Percentiles rank a stretch among this genome's conserved stretches.
Evolutionary conservation across 306 rosid species (phyloP).

Genomic region (Rosa persica): DNA sequence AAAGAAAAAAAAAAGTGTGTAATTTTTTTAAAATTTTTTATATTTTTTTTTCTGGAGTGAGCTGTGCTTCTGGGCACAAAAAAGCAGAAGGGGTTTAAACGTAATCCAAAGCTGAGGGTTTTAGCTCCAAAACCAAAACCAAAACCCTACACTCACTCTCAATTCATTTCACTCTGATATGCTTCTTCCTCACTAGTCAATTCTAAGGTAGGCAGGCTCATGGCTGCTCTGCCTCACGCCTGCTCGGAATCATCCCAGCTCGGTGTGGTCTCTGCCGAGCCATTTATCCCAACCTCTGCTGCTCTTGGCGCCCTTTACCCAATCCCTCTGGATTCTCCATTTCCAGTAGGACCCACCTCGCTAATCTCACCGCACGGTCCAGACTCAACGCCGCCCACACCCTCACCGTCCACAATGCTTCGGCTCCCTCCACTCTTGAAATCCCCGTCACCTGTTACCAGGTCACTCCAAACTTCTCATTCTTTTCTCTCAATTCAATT

Average conservation of each 20-base stretch:
- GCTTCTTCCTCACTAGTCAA: slow-evolving; percentile 19
- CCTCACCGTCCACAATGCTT: slow-evolving; percentile 26
- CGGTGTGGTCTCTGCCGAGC: slow-evolving; percentile 21
- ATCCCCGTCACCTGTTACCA: slow-evolving; percentile 78
- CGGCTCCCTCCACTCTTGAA: slow-evolving; percentile 41
- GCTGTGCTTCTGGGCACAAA: background rate
- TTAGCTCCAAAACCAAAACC: background rate
- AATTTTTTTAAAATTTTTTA: too few species aligned
- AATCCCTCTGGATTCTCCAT: background rate
- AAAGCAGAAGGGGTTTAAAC: background rate
- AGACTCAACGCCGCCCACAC: background rate
- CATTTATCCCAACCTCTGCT: background rate
- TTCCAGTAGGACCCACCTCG: background rate
- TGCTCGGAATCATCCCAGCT: slow-evolving; percentile 47
- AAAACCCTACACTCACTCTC: background rate
- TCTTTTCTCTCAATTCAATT: background rate
- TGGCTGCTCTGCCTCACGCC: slow-evolving; percentile 50
- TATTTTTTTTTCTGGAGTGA: too few species aligned
- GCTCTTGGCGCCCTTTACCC: background rate
- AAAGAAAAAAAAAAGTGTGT: too few species aligned
- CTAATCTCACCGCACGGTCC: background rate
- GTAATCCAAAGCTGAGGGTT: slow-evolving; percentile 16
- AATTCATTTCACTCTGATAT: background rate
- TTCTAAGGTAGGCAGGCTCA: background rate
- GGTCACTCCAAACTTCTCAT: slow-evolving; percentile 38